Evolutionary conservation across 192 early-diverging fungal genomes (phyloP).

Genomic region (Podila clonocystis): DNA sequence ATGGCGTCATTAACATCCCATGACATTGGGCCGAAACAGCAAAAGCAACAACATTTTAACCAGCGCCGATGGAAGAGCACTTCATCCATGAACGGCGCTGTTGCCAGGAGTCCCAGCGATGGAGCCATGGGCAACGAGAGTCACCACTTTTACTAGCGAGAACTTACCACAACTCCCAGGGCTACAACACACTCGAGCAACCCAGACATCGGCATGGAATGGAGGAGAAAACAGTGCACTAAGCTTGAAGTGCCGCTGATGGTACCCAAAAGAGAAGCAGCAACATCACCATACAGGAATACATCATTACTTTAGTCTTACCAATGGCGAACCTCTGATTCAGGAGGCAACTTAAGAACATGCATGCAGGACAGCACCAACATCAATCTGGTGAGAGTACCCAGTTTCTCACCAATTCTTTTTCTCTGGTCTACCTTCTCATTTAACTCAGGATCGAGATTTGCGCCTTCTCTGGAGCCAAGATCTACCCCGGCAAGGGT

Average conservation of each 20-base stretch:
- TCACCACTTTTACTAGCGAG: too few species aligned
- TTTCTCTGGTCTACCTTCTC: not conserved
- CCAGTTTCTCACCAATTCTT: not conserved
- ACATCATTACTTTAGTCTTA: not conserved
- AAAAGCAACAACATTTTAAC: too few species aligned
- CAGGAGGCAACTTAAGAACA: not conserved
- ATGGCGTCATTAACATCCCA: too few species aligned
- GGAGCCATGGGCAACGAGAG: too few species aligned
- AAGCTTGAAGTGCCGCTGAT: not conserved
- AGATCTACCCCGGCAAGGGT: slow-evolving; percentile 99
- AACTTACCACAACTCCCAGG: too few species aligned
- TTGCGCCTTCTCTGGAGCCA: slow-evolving; percentile 98
- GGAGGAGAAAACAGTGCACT: too few species aligned
- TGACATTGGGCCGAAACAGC: too few species aligned
- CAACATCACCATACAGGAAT: not conserved
- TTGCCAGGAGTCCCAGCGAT: too few species aligned
- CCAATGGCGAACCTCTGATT: slow-evolving; percentile 6
- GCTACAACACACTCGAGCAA: too few species aligned
- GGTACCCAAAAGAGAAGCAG: not conserved
- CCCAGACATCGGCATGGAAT: too few species aligned
- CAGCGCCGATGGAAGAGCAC: too few species aligned
- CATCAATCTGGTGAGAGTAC: not conserved
- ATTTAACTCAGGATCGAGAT: slow-evolving; percentile 76
- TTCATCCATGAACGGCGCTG: too few species aligned
- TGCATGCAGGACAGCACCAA: not conserved